Evolutionary conservation across 2,329 filamentous ascomycete species (phyloP), one percentile per base, ranked within the genome.

Genomic region (Fusarium aywerte): DNA sequence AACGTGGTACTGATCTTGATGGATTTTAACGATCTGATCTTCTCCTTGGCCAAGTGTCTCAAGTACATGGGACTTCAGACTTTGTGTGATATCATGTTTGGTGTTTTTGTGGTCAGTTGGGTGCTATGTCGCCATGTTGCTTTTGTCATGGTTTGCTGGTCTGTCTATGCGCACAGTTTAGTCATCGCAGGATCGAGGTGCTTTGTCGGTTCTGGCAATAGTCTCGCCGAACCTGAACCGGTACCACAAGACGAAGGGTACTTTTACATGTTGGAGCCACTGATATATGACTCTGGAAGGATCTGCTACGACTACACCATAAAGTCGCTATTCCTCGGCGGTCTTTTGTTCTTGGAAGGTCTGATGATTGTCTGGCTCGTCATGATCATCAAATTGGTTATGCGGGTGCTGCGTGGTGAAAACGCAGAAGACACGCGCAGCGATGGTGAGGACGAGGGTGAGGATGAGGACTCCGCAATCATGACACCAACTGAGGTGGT

Each of bases 1-100:
- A 95, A 94, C 72, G 85, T 97, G 39, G 93, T 98, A 58, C 82
- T 99, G 49, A 90, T 93, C 49, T 84, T 97, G 67, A 97, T 98
- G 93, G 96, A 99, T 74, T 84, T 97, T 36, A 92, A 96, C 39
- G 96, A 98, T 75, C 89, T 16, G 71, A 76, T 69, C 7, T 66
- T 68, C 12, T 81, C 86, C 90, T 95, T 12, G 4, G 96, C 96
- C 65, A 99, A 99, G 79, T 92, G 94, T 73, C 87, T 98, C 67
- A 97, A 97, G 77, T 99, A 98, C 76, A 81, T 94, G 52, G 90
- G 90, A 62, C 92, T 87, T 77, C 87, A 89, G 65, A 89, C 81
- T 2, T 80, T 90, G 51, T 97, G 94, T 82, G 95, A 97, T 75
- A 80, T 89, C 61, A 87, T 89, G 48, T 98, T 98, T 74, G 94